Conservation (phyloP, 192 early-diverging fungal species). For the Jimgerdemannia lactiflua region DNA sequence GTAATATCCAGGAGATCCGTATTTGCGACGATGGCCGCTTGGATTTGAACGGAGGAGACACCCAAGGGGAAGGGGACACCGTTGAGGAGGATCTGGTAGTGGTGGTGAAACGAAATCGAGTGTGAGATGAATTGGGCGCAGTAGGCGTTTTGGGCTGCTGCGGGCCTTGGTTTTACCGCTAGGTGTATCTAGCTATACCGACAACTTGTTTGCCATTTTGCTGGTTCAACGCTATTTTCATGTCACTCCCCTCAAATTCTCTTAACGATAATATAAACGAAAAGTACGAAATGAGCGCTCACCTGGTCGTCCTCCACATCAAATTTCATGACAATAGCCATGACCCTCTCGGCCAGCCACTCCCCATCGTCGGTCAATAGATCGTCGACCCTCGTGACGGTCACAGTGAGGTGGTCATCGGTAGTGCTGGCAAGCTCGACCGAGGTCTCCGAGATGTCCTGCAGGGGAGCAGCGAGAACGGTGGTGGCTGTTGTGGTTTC, state of each 20-base stretch:
- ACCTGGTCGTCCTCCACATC: conserved; percentile 52
- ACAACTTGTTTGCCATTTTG: not conserved
- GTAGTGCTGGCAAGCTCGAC: conserved; percentile 21
- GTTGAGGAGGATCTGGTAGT: conserved; percentile 46
- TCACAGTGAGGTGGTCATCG: conserved; percentile 48
- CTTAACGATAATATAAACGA: not conserved
- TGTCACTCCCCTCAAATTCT: too few relatives aligned
- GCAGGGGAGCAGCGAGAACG: conserved; percentile 26
- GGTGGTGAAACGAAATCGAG: conserved; percentile 4
- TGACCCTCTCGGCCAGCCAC: conserved; percentile 51
- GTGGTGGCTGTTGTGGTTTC: not conserved
- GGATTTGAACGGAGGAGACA: conserved; percentile 32
- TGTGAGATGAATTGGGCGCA: conserved; percentile 1
- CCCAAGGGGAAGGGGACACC: conserved; percentile 43
- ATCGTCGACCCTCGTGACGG: conserved; percentile 54
- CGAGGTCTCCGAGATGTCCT: conserved; percentile 35
- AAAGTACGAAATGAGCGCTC: conserved; percentile 4
- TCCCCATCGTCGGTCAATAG: conserved; percentile 53
- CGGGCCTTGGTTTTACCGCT: not conserved
- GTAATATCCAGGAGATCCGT: conserved; percentile 33
- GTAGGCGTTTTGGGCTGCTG: not conserved
- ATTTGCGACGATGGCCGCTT: conserved; percentile 38
- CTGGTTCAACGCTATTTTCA: not conserved
- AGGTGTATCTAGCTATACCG: too few relatives aligned
- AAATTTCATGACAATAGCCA: conserved; percentile 57